phyloP scores from a whole-genome alignment of 768 basidiomycete species.

The Agrocybe pediades region DNA sequence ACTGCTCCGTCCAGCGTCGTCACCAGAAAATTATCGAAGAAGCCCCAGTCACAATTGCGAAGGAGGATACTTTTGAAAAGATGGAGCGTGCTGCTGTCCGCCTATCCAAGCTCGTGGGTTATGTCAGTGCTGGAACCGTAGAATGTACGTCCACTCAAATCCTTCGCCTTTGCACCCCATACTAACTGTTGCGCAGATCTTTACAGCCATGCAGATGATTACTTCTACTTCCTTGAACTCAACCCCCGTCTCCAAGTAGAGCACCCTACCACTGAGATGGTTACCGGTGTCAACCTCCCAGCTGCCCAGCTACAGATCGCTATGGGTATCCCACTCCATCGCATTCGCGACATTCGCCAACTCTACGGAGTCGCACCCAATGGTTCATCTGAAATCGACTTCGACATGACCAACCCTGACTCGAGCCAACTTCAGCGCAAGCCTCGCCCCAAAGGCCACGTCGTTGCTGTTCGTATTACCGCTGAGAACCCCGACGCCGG shows the following conservation, averaged over 20 bases:
- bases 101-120: conserved; percentile 97
- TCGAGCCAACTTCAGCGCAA: conserved; percentile 89
- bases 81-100: conserved; percentile 99
- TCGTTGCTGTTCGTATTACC: conserved; percentile 98
- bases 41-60: conserved; percentile 97
- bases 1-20: conserved; percentile 98
- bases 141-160: conserved; percentile 68
- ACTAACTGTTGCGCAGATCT: conserved; percentile 59
- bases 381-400: conserved; percentile 91
- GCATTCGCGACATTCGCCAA: conserved; percentile 93
- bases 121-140: conserved; percentile 98
- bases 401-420: conserved; percentile 91
- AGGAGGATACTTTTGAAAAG: conserved; percentile 86
- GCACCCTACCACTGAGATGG: conserved; percentile 99
- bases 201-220: conserved; percentile 91
- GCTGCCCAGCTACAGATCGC: conserved; percentile 96
- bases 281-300: conserved; percentile 97
- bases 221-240: conserved; percentile 97
- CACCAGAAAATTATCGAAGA: conserved; percentile 99
- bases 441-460: conserved; percentile 96
- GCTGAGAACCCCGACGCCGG: conserved; percentile 99
- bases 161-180: conserved; percentile 1
- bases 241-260: conserved; percentile 99
- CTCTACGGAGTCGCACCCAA: conserved; percentile 94
- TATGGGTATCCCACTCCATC: conserved; percentile 96